Percentiles rank a stretch among this genome's conserved stretches.
These are phyloP conservation scores for Dactylis glomerata DNA, from an alignment of 176 grass and related monocot species.

Conservation along the genomic window DNA sequence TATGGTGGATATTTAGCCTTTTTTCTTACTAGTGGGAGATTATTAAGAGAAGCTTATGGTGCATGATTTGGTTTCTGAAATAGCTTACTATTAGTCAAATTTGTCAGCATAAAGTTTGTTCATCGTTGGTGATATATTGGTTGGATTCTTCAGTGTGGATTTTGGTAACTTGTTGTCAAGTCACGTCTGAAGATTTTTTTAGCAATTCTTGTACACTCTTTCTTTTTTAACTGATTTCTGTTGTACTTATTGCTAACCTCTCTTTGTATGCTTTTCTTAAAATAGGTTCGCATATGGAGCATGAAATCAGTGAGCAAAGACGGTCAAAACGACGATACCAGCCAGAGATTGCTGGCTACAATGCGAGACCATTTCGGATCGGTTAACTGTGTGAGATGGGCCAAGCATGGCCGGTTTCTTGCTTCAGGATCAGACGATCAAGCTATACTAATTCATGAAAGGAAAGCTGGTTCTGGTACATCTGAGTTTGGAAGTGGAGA, in stretches of 20 bases:
- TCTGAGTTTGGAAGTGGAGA: constrained; percentile 96
- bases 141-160: background rate
- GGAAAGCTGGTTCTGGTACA: constrained; percentile 87
- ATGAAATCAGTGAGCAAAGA: constrained; percentile 81
- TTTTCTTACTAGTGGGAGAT: background rate
- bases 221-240: background rate
- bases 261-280: constrained; percentile 5
- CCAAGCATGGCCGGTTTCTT: constrained; percentile 77
- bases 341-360: constrained; percentile 70
- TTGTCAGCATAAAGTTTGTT: background rate
- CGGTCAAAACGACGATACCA: constrained; percentile 40
- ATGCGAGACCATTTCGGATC: constrained; percentile 94
- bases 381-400: constrained; percentile 98
- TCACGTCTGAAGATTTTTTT: background rate
- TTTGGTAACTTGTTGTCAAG: background rate
- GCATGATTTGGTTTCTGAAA: background rate
- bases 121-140: background rate
- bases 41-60: background rate
- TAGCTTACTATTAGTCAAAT: background rate
- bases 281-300: constrained; percentile 94
- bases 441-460: constrained; percentile 93
- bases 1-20: background rate
- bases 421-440: constrained; percentile 99
- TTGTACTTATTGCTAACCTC: background rate
- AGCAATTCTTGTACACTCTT: background rate